These are phyloP conservation scores for Neonothopanus nambi DNA, from an alignment of 1,284 basidiomycete species.

Conservation along the genomic window DNA sequence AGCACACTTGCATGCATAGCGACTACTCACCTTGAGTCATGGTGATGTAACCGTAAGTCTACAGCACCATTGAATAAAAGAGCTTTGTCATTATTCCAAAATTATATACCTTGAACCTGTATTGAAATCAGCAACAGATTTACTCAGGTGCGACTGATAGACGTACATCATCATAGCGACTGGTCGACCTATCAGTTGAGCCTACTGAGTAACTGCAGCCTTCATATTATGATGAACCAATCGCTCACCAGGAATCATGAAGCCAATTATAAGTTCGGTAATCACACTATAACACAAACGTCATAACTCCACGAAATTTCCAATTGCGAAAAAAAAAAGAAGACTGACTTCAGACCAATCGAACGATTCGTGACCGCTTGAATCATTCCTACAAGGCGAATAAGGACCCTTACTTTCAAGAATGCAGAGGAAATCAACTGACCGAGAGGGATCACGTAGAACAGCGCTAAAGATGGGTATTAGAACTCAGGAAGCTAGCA, in stretches of 20 bases:
- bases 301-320: neutral
- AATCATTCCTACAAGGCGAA: constrained; percentile 69
- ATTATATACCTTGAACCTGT: constrained; percentile 12
- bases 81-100: neutral
- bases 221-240: neutral
- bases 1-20: neutral
- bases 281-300: constrained; percentile 34
- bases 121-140: neutral
- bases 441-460: constrained; percentile 16
- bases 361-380: constrained; percentile 66
- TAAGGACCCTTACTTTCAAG: constrained; percentile 37
- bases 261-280: constrained; percentile 50
- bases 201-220: constrained; percentile 14
- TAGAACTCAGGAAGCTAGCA: neutral
- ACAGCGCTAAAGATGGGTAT: neutral
- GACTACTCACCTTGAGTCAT: constrained; percentile 37
- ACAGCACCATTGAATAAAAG: neutral
- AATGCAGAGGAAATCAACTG: neutral
- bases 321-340: neutral
- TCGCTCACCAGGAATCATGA: constrained; percentile 12
- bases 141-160: neutral
- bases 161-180: constrained; percentile 62
- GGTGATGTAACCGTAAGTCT: constrained; percentile 52
- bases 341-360: constrained; percentile 47
- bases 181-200: constrained; percentile 50